Conservation (phyloP, 2,329 filamentous ascomycete species). For the Apiospora kogelbergensis region DNA sequence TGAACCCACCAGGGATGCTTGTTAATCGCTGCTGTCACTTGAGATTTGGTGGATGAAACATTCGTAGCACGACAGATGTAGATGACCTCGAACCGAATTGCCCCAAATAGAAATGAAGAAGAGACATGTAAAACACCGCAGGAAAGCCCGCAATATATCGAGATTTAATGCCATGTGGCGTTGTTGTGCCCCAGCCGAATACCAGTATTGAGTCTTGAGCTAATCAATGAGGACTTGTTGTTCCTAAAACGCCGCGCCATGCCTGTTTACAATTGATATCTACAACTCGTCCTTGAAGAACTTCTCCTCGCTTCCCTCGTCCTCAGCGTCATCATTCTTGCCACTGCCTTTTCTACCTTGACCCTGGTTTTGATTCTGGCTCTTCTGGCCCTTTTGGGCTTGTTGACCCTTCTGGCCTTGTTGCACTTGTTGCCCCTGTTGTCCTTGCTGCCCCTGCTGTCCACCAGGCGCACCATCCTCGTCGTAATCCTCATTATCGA, state of each 20-base stretch:
- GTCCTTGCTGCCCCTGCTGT: conserved; percentile 10
- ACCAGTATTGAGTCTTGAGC: not conserved
- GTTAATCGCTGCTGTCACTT: too few relatives aligned
- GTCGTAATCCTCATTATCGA: conserved; percentile 46
- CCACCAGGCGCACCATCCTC: conserved; percentile 13
- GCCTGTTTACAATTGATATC: conserved; percentile 17
- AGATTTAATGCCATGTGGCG: not conserved
- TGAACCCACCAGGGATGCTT: too few relatives aligned
- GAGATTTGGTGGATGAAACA: not conserved
- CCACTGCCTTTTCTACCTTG: not conserved
- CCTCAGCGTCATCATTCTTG: conserved; percentile 19
- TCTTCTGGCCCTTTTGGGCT: not conserved
- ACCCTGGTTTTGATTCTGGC: not conserved
- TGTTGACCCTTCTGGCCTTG: not conserved
- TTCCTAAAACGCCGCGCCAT: conserved; percentile 20
- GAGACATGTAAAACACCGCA: too few relatives aligned
- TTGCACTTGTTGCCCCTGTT: not conserved
- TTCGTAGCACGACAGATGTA: not conserved
- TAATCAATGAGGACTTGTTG: not conserved
- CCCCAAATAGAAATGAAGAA: too few relatives aligned
- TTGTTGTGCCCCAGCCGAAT: not conserved
- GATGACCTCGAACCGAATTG: too few relatives aligned
- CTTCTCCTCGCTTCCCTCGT: conserved; percentile 45
- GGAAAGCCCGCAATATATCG: not conserved
- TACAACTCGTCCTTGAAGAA: conserved; percentile 56